A percentile compares a stretch with the other conserved stretches of the same genome.
Evolutionary conservation across 306 rosid species (phyloP).

Genomic region (Cicer arietinum): DNA sequence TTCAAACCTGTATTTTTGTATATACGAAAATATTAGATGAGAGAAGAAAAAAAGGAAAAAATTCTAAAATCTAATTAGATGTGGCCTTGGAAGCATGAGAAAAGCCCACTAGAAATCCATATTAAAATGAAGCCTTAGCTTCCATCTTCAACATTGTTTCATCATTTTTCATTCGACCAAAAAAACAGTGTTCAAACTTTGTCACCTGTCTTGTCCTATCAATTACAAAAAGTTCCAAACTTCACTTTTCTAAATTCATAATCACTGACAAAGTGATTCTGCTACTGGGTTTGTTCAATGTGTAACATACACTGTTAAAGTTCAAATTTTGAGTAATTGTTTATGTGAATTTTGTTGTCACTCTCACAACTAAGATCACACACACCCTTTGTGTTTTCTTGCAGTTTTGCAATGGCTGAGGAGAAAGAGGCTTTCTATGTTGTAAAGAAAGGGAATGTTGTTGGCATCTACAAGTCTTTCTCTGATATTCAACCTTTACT

Average conservation of each 20-base stretch:
- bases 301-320: not conserved
- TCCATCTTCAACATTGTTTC: not conserved
- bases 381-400: slow-evolving; percentile 2
- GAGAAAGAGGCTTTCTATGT: slow-evolving; percentile 77
- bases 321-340: slow-evolving; percentile 13
- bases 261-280: slow-evolving; percentile 12
- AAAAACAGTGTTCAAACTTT: not conserved
- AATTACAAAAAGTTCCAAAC: too few relatives aligned
- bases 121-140: not conserved
- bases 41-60: too few relatives aligned
- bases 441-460: slow-evolving; percentile 72
- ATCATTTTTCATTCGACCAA: too few relatives aligned
- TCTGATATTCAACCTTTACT: slow-evolving; percentile 61
- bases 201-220: too few relatives aligned
- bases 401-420: slow-evolving; percentile 67
- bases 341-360: slow-evolving; percentile 15
- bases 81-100: not conserved
- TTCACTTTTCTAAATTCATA: too few relatives aligned
- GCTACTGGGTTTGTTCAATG: slow-evolving; percentile 26
- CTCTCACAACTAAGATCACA: not conserved
- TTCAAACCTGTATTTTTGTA: too few relatives aligned
- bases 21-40: too few relatives aligned
- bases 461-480: slow-evolving; percentile 74
- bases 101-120: not conserved
- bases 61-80: not conserved